These are phyloP conservation scores for Plenodomus lindquistii DNA, from an alignment of 2,329 filamentous ascomycete species.

Conservation along the genomic window DNA sequence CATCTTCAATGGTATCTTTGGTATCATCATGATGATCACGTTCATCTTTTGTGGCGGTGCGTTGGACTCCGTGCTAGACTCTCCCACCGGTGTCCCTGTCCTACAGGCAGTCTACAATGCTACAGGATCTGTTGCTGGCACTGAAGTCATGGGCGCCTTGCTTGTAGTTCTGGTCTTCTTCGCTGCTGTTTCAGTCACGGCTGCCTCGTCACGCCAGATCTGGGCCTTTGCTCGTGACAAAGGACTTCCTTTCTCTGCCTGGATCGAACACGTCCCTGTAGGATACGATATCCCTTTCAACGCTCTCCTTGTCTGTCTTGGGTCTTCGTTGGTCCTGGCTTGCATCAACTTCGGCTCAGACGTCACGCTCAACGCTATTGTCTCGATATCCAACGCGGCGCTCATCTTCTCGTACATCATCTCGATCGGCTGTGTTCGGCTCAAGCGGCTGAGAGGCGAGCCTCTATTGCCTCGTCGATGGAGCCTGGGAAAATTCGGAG, in stretches of 20 bases:
- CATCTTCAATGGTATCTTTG: constrained; percentile 43
- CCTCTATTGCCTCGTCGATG: constrained; percentile 36
- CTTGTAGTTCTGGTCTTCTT: constrained; percentile 29
- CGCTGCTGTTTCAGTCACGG: constrained; percentile 40
- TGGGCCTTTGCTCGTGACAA: constrained; percentile 27
- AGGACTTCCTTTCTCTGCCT: constrained; percentile 27
- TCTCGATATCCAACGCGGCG: constrained; percentile 37
- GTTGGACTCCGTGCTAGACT: constrained; percentile 14
- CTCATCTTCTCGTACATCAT: constrained; percentile 40
- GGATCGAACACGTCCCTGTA: constrained; percentile 25
- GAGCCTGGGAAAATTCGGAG: constrained; percentile 44
- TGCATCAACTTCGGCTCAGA: constrained; percentile 50
- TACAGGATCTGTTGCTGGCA: constrained; percentile 24
- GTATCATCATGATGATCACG: constrained; percentile 39
- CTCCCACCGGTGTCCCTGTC: constrained; percentile 21
- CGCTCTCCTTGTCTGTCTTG: constrained; percentile 34
- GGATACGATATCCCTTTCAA: constrained; percentile 38
- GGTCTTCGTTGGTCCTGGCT: constrained; percentile 42
- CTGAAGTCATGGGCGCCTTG: constrained; percentile 29
- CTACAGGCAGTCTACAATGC: constrained; percentile 32
- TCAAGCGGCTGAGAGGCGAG: constrained; percentile 28
- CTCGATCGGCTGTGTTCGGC: constrained; percentile 35
- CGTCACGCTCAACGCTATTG: constrained; percentile 47
- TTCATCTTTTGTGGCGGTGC: constrained; percentile 45
- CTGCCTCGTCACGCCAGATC: constrained; percentile 32